These are phyloP conservation scores for Leptomonas pyrrhocoris DNA, from an alignment of 208 protist species.

Conservation along the genomic window DNA sequence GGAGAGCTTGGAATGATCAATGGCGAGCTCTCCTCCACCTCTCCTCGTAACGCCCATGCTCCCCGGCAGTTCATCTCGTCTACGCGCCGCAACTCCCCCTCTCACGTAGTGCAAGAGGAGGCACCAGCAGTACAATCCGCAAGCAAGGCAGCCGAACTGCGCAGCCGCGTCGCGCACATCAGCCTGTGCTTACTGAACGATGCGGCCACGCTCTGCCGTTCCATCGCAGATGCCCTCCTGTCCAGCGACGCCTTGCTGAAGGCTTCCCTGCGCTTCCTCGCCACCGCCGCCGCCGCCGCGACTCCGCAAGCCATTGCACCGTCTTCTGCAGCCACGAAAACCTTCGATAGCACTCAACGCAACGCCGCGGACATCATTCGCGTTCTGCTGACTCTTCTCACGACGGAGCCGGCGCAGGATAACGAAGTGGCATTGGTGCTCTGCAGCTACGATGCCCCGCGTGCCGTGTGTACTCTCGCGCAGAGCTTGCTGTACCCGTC, in stretches of 20 bases:
- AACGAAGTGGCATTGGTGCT: constrained; percentile 43
- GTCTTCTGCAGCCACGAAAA: not conserved
- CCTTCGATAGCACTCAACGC: not conserved
- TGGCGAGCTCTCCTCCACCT: too few species aligned
- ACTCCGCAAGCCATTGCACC: not conserved
- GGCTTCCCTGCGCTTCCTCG: constrained; percentile 10
- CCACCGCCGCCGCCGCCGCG: not conserved
- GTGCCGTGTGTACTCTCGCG: constrained; percentile 30
- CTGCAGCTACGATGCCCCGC: constrained; percentile 41
- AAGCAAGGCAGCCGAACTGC: not conserved
- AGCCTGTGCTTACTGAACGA: constrained; percentile 23
- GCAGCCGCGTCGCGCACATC: constrained; percentile 7
- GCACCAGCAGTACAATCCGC: not conserved
- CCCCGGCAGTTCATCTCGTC: not conserved
- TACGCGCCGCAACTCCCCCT: not conserved
- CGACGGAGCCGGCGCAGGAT: not conserved
- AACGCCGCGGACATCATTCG: constrained; percentile 6
- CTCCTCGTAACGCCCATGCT: too few species aligned
- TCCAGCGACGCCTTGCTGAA: constrained; percentile 23
- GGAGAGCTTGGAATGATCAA: too few species aligned
- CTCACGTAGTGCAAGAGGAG: not conserved
- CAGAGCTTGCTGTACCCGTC: constrained; percentile 16
- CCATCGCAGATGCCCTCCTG: constrained; percentile 24
- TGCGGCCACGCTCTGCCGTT: constrained; percentile 10
- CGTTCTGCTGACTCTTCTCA: constrained; percentile 28